Evolutionary conservation across 2,329 filamentous ascomycete species (phyloP).

Genomic region (Thelonectria rubi): DNA sequence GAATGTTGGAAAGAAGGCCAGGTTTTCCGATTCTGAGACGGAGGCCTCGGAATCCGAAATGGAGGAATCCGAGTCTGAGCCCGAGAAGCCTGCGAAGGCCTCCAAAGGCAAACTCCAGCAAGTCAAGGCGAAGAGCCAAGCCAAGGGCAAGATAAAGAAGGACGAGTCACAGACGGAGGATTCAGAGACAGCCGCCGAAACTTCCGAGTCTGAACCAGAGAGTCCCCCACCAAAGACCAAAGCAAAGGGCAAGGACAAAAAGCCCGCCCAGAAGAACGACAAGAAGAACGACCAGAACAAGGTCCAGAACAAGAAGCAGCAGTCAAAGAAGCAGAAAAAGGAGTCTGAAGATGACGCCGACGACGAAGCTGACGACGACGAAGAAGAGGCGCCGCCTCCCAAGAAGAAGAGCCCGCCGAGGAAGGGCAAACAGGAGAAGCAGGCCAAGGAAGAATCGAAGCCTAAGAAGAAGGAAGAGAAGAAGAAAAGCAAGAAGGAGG

Average conservation of each 20-base stretch:
- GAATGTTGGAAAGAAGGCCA: conserved; percentile 30
- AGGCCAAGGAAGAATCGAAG: conserved; percentile 5
- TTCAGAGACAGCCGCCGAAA: conserved; percentile 24
- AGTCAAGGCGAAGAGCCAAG: conserved; percentile 23
- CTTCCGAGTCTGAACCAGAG: conserved; percentile 32
- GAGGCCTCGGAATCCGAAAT: conserved; percentile 38
- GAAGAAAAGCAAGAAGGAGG: conserved; percentile 28
- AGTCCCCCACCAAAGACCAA: conserved; percentile 26
- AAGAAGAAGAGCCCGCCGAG: conserved; percentile 36
- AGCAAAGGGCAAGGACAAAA: conserved; percentile 23
- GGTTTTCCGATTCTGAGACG: conserved; percentile 37
- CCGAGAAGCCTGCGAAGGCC: conserved; percentile 20
- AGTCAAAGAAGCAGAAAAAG: conserved; percentile 29
- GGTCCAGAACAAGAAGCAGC: conserved; percentile 22
- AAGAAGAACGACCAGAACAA: conserved; percentile 26
- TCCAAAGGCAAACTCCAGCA: conserved; percentile 19
- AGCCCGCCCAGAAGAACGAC: conserved; percentile 17
- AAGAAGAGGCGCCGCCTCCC: conserved; percentile 11
- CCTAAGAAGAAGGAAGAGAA: conserved; percentile 30
- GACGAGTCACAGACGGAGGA: conserved; percentile 27
- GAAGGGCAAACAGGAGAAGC: conserved; percentile 14
- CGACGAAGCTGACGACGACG: conserved; percentile 17
- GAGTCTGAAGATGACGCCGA: conserved; percentile 26
- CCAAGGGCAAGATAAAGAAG: conserved; percentile 30
- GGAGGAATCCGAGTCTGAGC: conserved; percentile 38